These are phyloP conservation scores for Pyracantha coccinea DNA, from an alignment of 331 rosid genomes.

Conservation along the genomic window DNA sequence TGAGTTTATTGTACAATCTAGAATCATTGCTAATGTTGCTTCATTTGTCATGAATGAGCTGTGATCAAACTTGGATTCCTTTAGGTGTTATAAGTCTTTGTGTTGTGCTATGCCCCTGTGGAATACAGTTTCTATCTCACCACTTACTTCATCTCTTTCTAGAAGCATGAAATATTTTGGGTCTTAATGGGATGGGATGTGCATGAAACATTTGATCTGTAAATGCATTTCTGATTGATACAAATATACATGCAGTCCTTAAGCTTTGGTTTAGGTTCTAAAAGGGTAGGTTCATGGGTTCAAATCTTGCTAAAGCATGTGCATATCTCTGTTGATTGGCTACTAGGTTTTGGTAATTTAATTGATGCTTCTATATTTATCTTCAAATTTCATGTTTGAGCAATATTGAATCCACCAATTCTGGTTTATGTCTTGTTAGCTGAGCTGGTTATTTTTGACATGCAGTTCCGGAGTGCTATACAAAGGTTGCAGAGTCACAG, in stretches of 20 bases:
- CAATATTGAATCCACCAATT: background rate
- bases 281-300: background rate
- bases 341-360: constrained; percentile 4
- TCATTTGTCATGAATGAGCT: constrained; percentile 6
- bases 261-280: background rate
- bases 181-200: background rate
- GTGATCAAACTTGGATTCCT: background rate
- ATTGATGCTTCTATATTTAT: background rate
- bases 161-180: background rate
- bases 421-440: constrained; percentile 7
- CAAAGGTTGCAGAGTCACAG: constrained; percentile 68
- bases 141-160: background rate
- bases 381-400: background rate
- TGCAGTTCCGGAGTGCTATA: constrained; percentile 71
- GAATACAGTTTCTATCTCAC: background rate
- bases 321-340: background rate
- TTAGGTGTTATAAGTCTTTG: background rate
- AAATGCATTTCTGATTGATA: background rate
- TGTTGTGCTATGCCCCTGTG: background rate
- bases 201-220: background rate
- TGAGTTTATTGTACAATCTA: constrained; percentile 35
- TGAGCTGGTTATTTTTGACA: constrained; percentile 26
- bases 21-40: constrained; percentile 1
- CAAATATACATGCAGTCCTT: background rate
- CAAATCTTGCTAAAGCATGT: background rate